Evolutionary conservation across 371 early-diverging fungal species (phyloP).

Genomic region (Mucor mucedo): DNA sequence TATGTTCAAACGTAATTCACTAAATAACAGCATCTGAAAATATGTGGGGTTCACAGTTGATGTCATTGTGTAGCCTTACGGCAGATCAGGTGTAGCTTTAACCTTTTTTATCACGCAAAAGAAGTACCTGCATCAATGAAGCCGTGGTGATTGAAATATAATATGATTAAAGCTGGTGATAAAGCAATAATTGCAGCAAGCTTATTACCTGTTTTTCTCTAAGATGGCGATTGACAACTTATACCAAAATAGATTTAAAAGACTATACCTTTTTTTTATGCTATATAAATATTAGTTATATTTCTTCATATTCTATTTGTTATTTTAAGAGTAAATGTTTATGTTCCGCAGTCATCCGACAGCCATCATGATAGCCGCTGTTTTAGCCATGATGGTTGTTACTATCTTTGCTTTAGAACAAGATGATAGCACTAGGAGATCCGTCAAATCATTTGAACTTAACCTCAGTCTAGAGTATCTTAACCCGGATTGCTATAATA

Average conservation of each 20-base stretch:
- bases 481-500: constrained; percentile 41
- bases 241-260: too few relatives aligned
- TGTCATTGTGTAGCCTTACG: constrained; percentile 8
- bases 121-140: too few relatives aligned
- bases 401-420: background rate
- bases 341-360: too few relatives aligned
- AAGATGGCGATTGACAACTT: too few relatives aligned
- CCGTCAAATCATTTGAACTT: constrained; percentile 20
- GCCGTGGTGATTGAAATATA: background rate
- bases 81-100: background rate
- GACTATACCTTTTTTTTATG: background rate
- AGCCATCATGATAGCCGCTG: too few relatives aligned
- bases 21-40: background rate
- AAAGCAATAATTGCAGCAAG: too few relatives aligned
- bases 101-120: background rate
- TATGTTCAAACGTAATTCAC: background rate
- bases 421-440: background rate
- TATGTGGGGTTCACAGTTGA: background rate
- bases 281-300: background rate
- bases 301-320: too few relatives aligned
- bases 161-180: too few relatives aligned
- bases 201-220: background rate
- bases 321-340: too few relatives aligned
- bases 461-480: constrained; percentile 14
- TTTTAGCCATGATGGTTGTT: too few relatives aligned